A percentile compares a stretch with the other conserved stretches of the same genome.
phyloP scores from a whole-genome alignment of 2,329 filamentous ascomycete genomes.

The Fusarium sp. region DNA sequence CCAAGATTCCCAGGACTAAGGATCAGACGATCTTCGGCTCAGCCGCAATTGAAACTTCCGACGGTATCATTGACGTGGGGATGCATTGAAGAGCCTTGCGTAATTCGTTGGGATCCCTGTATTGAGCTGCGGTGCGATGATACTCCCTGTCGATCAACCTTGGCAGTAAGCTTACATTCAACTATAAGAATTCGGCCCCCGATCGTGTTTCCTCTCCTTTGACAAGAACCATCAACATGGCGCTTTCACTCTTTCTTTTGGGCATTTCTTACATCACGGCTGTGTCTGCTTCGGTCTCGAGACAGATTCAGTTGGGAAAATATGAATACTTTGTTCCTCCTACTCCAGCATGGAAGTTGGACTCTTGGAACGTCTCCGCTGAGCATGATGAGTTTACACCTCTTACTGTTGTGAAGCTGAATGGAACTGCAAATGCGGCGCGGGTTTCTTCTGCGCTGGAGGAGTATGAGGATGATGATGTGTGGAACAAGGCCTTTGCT shows the following conservation, averaged over 20 bases:
- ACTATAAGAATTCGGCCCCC: no score
- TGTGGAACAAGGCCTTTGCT: conserved; percentile 14
- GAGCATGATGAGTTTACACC: conserved; percentile 9
- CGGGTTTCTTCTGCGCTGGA: neutral
- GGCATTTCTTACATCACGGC: neutral
- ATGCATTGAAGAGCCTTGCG: no score
- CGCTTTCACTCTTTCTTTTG: neutral
- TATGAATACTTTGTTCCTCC: conserved; percentile 29
- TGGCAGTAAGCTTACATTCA: no score
- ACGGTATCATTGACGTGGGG: no score
- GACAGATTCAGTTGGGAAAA: conserved; percentile 27
- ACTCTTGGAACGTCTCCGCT: neutral
- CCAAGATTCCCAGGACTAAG: neutral
- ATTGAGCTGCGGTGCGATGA: no score
- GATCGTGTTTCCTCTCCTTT: no score
- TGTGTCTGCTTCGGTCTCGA: conserved; percentile 18
- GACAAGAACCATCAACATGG: conserved; percentile 1
- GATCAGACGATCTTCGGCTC: no score
- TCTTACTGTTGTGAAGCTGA: conserved; percentile 12
- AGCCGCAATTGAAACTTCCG: no score
- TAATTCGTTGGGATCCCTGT: no score
- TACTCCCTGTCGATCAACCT: no score
- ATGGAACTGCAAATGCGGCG: neutral
- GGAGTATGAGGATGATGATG: conserved; percentile 20
- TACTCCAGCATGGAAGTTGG: conserved; percentile 7